Base-by-base conservation (phyloP, 2,329 filamentous ascomycete species). In the Penicillium brasilianum region DNA sequence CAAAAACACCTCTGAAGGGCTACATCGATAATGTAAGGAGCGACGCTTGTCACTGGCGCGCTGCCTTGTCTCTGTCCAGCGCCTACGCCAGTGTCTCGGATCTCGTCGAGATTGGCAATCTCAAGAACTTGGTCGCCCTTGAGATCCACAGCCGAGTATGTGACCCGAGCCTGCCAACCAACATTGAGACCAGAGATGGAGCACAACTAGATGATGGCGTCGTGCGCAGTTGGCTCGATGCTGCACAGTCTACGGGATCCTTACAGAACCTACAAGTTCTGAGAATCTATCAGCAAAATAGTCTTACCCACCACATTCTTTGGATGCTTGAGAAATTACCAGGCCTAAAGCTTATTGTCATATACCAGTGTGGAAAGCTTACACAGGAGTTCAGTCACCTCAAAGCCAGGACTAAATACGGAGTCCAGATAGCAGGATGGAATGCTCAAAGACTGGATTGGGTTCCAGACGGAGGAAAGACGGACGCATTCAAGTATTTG, bases 171-270 rank as follows among this genome's bases (percentile, higher is more conserved):
- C 14, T 6, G 20, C 13, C 25, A 18, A 4, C 14, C 34, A 36
- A 2, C 3, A 28, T 28, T 1, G 14, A 25, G 3, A n/a, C 22
- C n/a, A 20, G 46, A 4, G 22, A 43, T 2, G 1, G 4, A 14
- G 14, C 16, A 6, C 57, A 52, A 4, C 61, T 81, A 36, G 74
- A 73, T 55, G 76, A 81, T 61, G 73, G 79, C 4, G 69, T 81
- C 22, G 58, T 81, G 22, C 73, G 75, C 57, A 73, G 74, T 14
- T 82, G 80, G 80, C 66, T 75, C 25, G 79, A 82, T 52, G 65
- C 76, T 53, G 73, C 72, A 8, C 58, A 66, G 32, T 62, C 65
- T 3, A 62, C 71, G 8, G 65, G 66, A 10, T 74, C 74, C 6
- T 78, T 81, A 58, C 69, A 71, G 46, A 71, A 79, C 54, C 69